These are phyloP conservation scores for Colletotrichum sp. DNA, from an alignment of 2,329 filamentous ascomycete species.

Conservation along the genomic window DNA sequence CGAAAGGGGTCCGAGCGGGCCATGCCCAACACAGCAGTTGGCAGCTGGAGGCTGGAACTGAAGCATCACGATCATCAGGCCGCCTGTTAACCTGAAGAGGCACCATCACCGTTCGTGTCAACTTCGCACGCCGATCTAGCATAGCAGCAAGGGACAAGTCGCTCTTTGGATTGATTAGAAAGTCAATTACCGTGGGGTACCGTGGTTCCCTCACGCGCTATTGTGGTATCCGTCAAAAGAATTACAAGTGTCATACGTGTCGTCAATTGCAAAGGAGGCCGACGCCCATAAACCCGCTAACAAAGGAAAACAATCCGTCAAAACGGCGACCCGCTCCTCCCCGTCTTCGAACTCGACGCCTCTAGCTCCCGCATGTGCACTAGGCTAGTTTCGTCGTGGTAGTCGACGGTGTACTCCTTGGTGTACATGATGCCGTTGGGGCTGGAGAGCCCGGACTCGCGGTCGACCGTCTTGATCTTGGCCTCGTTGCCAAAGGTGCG, in stretches of 20 bases:
- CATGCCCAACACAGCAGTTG: neutral
- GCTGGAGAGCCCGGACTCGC: neutral
- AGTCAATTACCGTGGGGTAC: neutral
- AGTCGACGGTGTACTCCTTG: constrained; percentile 39
- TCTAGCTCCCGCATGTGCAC: constrained; percentile 32
- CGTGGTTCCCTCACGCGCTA: neutral
- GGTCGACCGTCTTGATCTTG: constrained; percentile 8
- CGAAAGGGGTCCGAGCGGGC: neutral
- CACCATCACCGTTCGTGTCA: neutral
- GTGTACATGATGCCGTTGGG: constrained; percentile 34
- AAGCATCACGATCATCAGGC: neutral
- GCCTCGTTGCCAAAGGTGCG: constrained; percentile 13
- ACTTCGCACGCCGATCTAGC: neutral
- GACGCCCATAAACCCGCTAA: neutral
- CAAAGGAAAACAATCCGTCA: neutral
- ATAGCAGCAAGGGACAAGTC: neutral
- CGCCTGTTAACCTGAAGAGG: neutral
- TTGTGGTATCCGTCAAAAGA: constrained; percentile 1
- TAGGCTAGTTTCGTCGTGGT: constrained; percentile 34
- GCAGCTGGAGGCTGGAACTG: neutral
- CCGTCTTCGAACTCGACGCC: constrained; percentile 7
- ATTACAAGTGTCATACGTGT: neutral
- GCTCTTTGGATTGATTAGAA: neutral
- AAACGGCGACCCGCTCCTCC: constrained; percentile 6
- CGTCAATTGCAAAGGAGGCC: neutral